Percentiles rank a stretch among this genome's conserved stretches.
These are phyloP conservation scores for Acer negundo DNA, from an alignment of 345 rosid genomes.

Conservation along the genomic window DNA sequence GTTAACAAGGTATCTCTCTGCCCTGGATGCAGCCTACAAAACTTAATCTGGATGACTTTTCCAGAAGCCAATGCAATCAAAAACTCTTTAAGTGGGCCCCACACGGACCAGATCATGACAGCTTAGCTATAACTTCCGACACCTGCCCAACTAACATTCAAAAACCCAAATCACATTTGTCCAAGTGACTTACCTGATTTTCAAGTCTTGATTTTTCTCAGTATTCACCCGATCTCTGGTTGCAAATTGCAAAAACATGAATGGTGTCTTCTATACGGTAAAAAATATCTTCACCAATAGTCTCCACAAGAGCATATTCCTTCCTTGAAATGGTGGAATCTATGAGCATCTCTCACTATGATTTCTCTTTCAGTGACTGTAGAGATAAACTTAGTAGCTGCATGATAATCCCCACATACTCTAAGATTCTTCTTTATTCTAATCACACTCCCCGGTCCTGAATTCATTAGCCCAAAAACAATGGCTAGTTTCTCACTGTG, in stretches of 20 bases:
- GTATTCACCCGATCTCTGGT: background rate
- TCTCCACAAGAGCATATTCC: conserved; percentile 49
- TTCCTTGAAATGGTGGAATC: conserved; percentile 43
- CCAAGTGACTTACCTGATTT: background rate
- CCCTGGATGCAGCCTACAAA: background rate
- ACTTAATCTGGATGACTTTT: background rate
- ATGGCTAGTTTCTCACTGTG: conserved; percentile 51
- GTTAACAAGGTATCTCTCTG: background rate
- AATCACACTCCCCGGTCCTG: conserved; percentile 29
- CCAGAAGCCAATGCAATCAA: background rate
- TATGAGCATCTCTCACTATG: conserved; percentile 42
- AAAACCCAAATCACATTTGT: background rate
- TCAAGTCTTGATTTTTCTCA: background rate
- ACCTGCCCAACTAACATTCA: background rate
- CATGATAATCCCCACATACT: conserved; percentile 41
- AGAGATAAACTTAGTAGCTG: conserved; percentile 37
- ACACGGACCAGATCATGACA: conserved; percentile 5
- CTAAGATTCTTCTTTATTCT: conserved; percentile 46
- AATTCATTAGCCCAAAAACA: conserved; percentile 36
- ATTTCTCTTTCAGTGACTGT: conserved; percentile 40
- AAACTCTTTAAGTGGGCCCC: conserved; percentile 1
- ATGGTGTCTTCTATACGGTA: no score
- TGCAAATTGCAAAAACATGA: no score
- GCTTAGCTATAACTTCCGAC: background rate
- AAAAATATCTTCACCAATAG: conserved; percentile 31